Percentiles rank a stretch among this genome's conserved stretches.
Evolutionary conservation across 2,329 filamentous ascomycete species (phyloP).

Genomic region (Fusarium subglutinans): DNA sequence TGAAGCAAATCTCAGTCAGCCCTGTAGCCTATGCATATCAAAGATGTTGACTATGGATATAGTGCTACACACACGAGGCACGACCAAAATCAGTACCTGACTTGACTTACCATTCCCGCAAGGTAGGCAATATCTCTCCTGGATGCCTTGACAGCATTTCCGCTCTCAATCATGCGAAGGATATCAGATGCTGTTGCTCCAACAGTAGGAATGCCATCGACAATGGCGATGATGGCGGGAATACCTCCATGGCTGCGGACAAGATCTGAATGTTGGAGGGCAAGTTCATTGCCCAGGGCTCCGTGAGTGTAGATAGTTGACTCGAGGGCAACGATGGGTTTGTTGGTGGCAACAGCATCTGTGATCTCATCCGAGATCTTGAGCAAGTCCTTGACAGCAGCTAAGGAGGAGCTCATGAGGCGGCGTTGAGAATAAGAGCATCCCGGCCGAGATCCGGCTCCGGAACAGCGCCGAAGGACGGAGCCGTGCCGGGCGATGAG

Average conservation of each 20-base stretch:
- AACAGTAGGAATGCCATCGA: constrained; percentile 84
- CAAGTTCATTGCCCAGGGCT: constrained; percentile 75
- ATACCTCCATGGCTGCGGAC: constrained; percentile 84
- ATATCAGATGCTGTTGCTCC: constrained; percentile 80
- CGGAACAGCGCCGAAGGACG: constrained; percentile 27
- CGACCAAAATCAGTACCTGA: background rate
- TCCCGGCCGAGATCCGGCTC: constrained; percentile 25
- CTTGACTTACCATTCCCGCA: constrained; percentile 71
- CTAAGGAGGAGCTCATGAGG: constrained; percentile 35
- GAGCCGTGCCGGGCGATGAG: constrained; percentile 31
- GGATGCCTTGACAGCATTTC: constrained; percentile 83
- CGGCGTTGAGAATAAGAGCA: constrained; percentile 30
- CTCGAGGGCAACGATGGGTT: constrained; percentile 91
- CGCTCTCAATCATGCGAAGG: constrained; percentile 72
- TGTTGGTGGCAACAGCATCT: constrained; percentile 76
- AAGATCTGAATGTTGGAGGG: constrained; percentile 84
- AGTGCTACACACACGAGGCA: background rate
- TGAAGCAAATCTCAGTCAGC: constrained; percentile 20
- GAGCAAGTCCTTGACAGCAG: constrained; percentile 60
- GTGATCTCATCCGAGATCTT: constrained; percentile 83
- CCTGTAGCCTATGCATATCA: background rate
- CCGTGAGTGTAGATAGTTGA: constrained; percentile 98
- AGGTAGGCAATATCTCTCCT: constrained; percentile 86
- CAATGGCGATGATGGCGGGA: constrained; percentile 89
- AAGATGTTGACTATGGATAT: background rate